Base-by-base conservation (phyloP, 352 stramenopile species). In the Globisporangium emineosum region DNA sequence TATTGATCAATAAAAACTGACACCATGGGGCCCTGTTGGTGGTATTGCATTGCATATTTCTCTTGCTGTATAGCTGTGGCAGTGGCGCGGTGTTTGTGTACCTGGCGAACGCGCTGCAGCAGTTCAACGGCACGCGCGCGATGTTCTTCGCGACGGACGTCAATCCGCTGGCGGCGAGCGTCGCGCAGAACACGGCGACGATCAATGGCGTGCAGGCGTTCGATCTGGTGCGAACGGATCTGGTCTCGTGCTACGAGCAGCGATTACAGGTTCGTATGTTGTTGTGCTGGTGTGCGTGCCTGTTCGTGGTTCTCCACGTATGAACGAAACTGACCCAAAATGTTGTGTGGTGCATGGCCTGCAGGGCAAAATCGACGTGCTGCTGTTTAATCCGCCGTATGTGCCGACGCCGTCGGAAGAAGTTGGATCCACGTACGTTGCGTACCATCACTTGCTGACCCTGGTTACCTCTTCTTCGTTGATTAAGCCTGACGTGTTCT, bases 351-450 rank as follows among this genome's bases (percentile, higher is more conserved):
- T 12, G 17, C 35, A 7, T 17, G 4, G 0, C 0, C 2, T 29
- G 40, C 65, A 84, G 71, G 78, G 67, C 64, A 65, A 71, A 54
- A 79, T 99, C 10, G 97, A 99, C 67, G 83, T 98, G 52, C 71
- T 99, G 43, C 72, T 99, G 21, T 99, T 99, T 74, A 99, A 99
- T 80, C 97, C 97, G 21, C 97, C 97, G 12, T 99, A 99, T 68
- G 97, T 99, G 56, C 96, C 97, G 25, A 99, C 97, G 23, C 91
- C 96, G 6, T 91, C 93, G 3, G 86, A 97, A 23, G 97, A 99
- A 83, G 94, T 99, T 21, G 87, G 86, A 12, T 95, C 85, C 30
- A 90, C 60, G 87, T 95, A 85, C 52, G 76, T 62, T 45, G 0
- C n/a, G 37, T n/a, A n/a, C 15, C 15, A 9, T 45, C 7, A 2